These are phyloP conservation scores for Candida pseudofarinosa DNA, from an alignment of 805 yeast genomes.

Conservation along the genomic window DNA sequence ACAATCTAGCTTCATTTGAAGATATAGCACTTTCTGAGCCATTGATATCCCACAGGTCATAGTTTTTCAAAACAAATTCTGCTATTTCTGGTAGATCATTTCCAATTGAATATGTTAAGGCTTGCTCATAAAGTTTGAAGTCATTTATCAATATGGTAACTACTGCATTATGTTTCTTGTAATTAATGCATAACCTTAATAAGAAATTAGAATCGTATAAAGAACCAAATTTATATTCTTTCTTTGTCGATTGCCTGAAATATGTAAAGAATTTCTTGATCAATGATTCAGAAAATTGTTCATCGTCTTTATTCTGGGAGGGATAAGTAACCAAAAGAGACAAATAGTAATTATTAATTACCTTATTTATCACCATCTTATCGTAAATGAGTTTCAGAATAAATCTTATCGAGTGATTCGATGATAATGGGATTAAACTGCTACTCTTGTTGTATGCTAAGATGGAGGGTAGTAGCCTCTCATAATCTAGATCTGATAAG, in stretches of 20 bases:
- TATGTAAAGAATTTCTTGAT: constrained; percentile 27
- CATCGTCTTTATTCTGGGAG: not conserved
- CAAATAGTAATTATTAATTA: constrained; percentile 67
- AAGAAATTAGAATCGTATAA: constrained; percentile 69
- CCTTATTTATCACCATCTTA: constrained; percentile 36
- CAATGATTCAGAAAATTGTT: constrained; percentile 18
- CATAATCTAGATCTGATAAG: constrained; percentile 49
- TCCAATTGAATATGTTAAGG: constrained; percentile 68
- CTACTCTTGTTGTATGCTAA: constrained; percentile 57
- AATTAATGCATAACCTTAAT: constrained; percentile 64
- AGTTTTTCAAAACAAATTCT: constrained; percentile 30
- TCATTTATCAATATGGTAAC: constrained; percentile 64
- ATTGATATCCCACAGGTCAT: constrained; percentile 20
- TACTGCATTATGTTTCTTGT: constrained; percentile 59
- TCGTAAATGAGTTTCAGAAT: constrained; percentile 46
- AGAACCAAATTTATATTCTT: not conserved
- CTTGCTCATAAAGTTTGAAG: constrained; percentile 71
- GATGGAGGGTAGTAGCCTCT: constrained; percentile 70
- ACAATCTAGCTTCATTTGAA: not conserved
- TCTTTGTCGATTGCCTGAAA: constrained; percentile 6
- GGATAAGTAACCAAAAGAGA: constrained; percentile 57
- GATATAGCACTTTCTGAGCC: constrained; percentile 2
- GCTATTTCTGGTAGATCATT: constrained; percentile 55
- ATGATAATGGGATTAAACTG: constrained; percentile 33
- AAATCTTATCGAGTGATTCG: constrained; percentile 65